Evolutionary conservation across 2,329 filamentous ascomycete species (phyloP), one percentile per base, ranked within the genome.

Genomic region (Cladophialophora psammophila): DNA sequence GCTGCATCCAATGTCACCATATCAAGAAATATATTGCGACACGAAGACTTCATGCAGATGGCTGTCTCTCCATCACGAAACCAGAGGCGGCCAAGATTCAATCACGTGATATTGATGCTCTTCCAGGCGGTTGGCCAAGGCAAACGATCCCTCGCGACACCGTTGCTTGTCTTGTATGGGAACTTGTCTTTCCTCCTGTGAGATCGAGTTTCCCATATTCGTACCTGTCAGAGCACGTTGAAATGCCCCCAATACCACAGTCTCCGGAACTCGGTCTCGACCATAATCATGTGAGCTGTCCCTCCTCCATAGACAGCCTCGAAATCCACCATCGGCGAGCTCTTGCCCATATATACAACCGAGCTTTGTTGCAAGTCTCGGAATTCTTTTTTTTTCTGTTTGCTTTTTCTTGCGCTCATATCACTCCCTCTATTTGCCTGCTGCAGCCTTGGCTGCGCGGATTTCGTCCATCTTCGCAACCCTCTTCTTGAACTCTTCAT

Each of bases 381-480:
- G n/a, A 20, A 52, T 20, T 18, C 48, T 52, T 18, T 2, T 13
- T 1, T 38, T 38, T 50, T 18, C 48, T 52, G 3, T 2, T 13
- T 2, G 9, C 13, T 26, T 50, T 50, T 50, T 26, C 2, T 50
- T 50, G 45, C 12, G 45, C 38, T 50, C 45, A 20, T 3, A 55
- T n/a, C 52, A 55, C 12, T 36, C 31, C 52, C n/a, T n/a, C 52
- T 58, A 36, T 42, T 36, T 63, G 53, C 52, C 61, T 9, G 34
- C 63, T 10, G 64, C 63, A 9, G 67, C 63, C 38, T 96, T 96
- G 68, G 91, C 89, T 73, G 88, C 94, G 78, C 93, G 88, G 77
- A 99, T 83, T 85, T 99, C 94, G 76, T 98, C 89, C 95, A 99
- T 99, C 89, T 97, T 98, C 77, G 91, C 92, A 72, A 99, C 95